Base-by-base conservation (phyloP, 352 stramenopile genomes). In the Pilasporangium apinafurcum region DNA sequence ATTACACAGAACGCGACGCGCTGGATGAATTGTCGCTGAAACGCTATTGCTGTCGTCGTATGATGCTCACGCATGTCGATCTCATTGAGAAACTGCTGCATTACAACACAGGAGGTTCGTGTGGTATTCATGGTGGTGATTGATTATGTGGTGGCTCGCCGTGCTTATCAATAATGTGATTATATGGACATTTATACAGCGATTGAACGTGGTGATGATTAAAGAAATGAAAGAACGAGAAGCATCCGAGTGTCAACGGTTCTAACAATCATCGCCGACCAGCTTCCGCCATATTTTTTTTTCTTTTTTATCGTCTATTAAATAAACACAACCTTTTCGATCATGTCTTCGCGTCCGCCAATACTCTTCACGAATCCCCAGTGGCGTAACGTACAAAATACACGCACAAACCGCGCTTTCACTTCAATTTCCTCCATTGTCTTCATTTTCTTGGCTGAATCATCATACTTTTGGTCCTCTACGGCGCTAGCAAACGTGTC, bases 41-140 rank as follows among this genome's bases (percentile, higher is more conserved):
- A 65, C 76, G 97, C 79, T 99, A 99, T 74, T 99, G 97, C 84
- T 99, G 97, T 71, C 81, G 97, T 47, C 84, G 97, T 44, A 99
- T 99, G 97, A 89, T 99, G 74, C 83, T 99, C 46, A 99, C 96
- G 32, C 97, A 99, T 74, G 97, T 99, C 18, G 97, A 99, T 77
- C 84, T 99, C 25, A 99, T 99, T 65, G 95, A 99, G 75, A 99
- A 99, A 74, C 82, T 99, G 39, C 82, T 99, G 51, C 98, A 99
- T 77, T 99, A 99, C 82, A 99, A 99, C 83, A 98, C 82, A n/a
- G 79, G 79, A 53, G 82, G 80, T 94, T 53, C 39, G 73, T 38
- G 24, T n/a, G 39, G 38, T 25, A 14, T 9, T 14, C 10, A 17
- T 6, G n/a, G n/a, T n/a, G n/a, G n/a, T n/a, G n/a, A n/a, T n/a